A percentile compares a stretch with the other conserved stretches of the same genome.
Conservation (phyloP, 164 flowering plant genomes). For the Dillenia turbinata region DNA sequence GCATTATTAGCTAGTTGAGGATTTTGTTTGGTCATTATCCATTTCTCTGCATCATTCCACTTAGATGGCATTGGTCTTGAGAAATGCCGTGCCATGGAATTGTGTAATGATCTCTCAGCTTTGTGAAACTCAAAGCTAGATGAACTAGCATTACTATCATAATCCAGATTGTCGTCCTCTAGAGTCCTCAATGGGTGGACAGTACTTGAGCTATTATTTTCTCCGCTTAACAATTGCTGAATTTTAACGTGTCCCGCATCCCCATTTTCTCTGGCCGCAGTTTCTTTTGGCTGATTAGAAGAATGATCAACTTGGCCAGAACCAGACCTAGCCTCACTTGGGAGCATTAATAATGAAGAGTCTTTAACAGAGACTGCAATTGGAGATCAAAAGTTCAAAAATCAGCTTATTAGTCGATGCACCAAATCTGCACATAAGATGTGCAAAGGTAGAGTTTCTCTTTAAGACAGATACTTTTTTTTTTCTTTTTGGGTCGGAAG, state of each 20-base stretch:
- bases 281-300: conserved; percentile 21
- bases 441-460: too few relatives aligned
- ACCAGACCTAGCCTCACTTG: conserved; percentile 13
- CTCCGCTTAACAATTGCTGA: conserved; percentile 30
- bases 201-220: conserved; percentile 37
- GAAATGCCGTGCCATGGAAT: conserved; percentile 32
- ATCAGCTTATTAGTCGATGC: too few relatives aligned
- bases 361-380: conserved; percentile 27
- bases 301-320: conserved; percentile 19
- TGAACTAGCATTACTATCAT: conserved; percentile 86
- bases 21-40: conserved; percentile 64
- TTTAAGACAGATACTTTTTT: too few relatives aligned
- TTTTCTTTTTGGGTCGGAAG: too few relatives aligned
- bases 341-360: conserved; percentile 12
- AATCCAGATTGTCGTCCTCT: conserved; percentile 80
- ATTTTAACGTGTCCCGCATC: conserved; percentile 21
- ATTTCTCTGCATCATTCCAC: conserved; percentile 97
- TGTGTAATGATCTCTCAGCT: conserved; percentile 54
- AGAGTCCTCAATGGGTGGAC: conserved; percentile 46
- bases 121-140: conserved; percentile 94
- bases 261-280: conserved; percentile 18
- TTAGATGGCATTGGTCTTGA: conserved; percentile 72
- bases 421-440: too few relatives aligned
- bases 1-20: conserved; percentile 25
- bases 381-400: background rate